Evolutionary conservation across 805 yeast species (phyloP), one percentile per base, ranked within the genome.

Genomic region (Spathaspora arborariae): DNA sequence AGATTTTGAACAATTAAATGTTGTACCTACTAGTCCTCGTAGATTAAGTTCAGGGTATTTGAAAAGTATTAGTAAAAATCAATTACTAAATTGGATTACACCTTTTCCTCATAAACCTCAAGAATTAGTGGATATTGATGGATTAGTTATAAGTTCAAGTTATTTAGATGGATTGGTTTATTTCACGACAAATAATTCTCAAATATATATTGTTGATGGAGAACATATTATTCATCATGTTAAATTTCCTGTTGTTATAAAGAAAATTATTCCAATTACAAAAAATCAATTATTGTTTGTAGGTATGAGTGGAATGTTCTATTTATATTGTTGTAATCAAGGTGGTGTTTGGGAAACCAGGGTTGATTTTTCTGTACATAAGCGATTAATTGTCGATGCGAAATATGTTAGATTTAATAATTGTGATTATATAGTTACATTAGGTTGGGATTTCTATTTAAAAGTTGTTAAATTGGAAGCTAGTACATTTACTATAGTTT

Each of bases 401-500:
- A 68, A 66, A 48, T 33, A 63, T 26, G 50, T 58, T 3, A 22
- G 42, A 1, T 47, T 48, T 35, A 51, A 52, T 1, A 58, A 46
- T 1, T 45, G 56, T 4, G 66, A 68, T 16, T 74, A 69, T 51
- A 53, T 84, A 18, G 67, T 76, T 9, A 75, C 86, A 1, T 65
- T 80, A 50, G 88, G 90, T 2, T 76, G 84, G 76, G 91, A 85
- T 60, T 63, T 68, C 44, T 58, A 56, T 19, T 45, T 82, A 2
- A 70, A 65, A 41, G 57, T 75, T 33, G 62, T 74, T 45, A 54
- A 57, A 45, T 42, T 75, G 2, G 48, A 53, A 6, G 51, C 54
- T 2, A 15, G 42, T 3, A 54, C 50, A 5, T 42, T 47, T 24
- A 39, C 50, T 20, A 39, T 59, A 1, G 45, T 60, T 0, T 42